Conservation (phyloP, 2,329 filamentous ascomycete genomes). For the Diaporthe humulicola region DNA sequence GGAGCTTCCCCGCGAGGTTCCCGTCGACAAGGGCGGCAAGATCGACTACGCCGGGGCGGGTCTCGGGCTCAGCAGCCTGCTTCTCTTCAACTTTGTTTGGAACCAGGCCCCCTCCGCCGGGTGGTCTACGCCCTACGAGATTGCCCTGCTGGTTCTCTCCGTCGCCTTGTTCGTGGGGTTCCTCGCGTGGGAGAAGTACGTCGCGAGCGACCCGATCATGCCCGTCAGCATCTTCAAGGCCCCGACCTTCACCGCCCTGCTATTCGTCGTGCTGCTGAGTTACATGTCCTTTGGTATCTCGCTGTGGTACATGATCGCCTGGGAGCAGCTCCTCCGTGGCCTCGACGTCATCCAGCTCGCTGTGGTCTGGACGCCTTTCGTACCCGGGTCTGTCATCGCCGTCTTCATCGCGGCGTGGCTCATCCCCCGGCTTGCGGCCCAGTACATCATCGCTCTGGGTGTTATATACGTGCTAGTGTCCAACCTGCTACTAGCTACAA, state of each 20-base stretch:
- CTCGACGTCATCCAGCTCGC: slow-evolving; percentile 55
- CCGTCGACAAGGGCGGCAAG: slow-evolving; percentile 52
- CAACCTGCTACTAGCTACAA: slow-evolving; percentile 56
- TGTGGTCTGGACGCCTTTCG: slow-evolving; percentile 56
- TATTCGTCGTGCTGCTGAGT: slow-evolving; percentile 58
- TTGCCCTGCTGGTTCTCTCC: slow-evolving; percentile 54
- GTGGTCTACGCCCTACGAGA: slow-evolving; percentile 58
- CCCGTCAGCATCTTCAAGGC: slow-evolving; percentile 59
- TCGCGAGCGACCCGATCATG: slow-evolving; percentile 57
- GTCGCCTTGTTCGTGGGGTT: slow-evolving; percentile 48
- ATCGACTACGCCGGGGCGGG: slow-evolving; percentile 56
- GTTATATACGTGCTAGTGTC: slow-evolving; percentile 47
- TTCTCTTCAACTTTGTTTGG: slow-evolving; percentile 65
- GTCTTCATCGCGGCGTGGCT: slow-evolving; percentile 59
- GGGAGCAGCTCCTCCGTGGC: slow-evolving; percentile 58
- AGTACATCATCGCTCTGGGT: slow-evolving; percentile 62
- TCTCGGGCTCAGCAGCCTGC: slow-evolving; percentile 54
- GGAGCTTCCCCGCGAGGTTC: slow-evolving; percentile 45
- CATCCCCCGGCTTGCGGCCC: slow-evolving; percentile 59
- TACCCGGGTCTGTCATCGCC: slow-evolving; percentile 52
- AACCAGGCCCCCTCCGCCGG: slow-evolving; percentile 62
- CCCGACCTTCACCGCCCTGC: slow-evolving; percentile 57
- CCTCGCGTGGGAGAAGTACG: slow-evolving; percentile 57
- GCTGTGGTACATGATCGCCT: slow-evolving; percentile 62
- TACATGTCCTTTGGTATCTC: slow-evolving; percentile 63